phyloP scores from a whole-genome alignment of 305 asterid species.

The Rubia tinctorum region DNA sequence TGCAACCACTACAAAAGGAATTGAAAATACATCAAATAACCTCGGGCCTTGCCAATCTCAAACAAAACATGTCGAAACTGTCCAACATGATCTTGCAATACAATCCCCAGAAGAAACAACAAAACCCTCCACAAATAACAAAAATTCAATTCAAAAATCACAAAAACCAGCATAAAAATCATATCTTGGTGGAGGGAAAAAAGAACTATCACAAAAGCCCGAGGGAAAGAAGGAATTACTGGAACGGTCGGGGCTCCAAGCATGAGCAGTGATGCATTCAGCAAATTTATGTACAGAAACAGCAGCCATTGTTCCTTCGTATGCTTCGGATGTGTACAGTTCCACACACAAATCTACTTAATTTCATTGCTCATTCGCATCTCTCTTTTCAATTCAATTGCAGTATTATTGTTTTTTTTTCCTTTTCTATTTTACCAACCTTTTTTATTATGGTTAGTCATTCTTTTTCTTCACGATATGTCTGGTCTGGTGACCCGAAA shows the following conservation, averaged over 20 bases:
- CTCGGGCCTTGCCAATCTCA: neutral
- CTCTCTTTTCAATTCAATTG: neutral
- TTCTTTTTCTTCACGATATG: too few relatives aligned
- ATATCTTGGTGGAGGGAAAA: neutral
- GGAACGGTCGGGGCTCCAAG: constrained; percentile 94
- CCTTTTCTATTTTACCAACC: neutral
- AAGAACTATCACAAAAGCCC: neutral
- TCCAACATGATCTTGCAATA: constrained; percentile 1
- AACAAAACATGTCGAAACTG: neutral
- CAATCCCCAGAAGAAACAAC: neutral
- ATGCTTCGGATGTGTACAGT: neutral
- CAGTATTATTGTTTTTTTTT: too few relatives aligned
- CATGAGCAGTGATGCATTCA: constrained; percentile 87
- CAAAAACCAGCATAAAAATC: neutral
- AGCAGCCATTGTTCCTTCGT: constrained; percentile 52
- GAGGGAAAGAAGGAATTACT: constrained; percentile 37
- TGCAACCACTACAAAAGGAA: constrained; percentile 67
- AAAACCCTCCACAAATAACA: neutral
- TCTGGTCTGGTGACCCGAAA: too few relatives aligned
- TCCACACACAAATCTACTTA: neutral
- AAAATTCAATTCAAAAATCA: neutral
- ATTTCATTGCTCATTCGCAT: neutral
- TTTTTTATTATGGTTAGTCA: too few relatives aligned
- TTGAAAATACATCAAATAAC: constrained; percentile 11
- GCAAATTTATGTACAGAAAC: constrained; percentile 82